Conservation (phyloP, 352 stramenopile genomes). For the Saprolegnia diclina region DNA sequence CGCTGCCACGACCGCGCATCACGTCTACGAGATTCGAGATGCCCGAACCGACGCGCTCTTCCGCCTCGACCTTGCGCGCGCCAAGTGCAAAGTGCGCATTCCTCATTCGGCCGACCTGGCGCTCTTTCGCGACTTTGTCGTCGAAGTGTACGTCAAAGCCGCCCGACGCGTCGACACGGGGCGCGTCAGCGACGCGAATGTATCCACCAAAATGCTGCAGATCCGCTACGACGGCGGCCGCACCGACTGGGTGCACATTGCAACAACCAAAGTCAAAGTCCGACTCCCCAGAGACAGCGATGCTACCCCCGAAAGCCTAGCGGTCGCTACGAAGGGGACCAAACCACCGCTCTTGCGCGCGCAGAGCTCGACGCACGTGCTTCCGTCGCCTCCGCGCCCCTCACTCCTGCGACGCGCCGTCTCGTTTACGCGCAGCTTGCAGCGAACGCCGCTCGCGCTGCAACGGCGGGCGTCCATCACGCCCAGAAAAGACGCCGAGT, state of each 20-base stretch:
- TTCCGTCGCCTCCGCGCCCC: not conserved
- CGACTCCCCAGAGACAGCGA: not conserved
- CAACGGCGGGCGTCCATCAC: not conserved
- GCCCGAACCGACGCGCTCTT: not conserved
- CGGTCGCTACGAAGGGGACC: too few species aligned
- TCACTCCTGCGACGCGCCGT: not conserved
- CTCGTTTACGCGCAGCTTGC: constrained; percentile 12
- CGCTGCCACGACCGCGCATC: not conserved
- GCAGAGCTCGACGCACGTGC: not conserved
- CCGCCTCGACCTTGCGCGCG: not conserved
- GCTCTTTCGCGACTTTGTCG: not conserved
- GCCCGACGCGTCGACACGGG: constrained; percentile 13
- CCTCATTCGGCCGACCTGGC: not conserved
- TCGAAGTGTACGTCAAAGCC: constrained; percentile 20
- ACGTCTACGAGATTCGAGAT: constrained; percentile 5
- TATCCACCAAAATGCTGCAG: constrained; percentile 7
- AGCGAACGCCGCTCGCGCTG: constrained; percentile 13
- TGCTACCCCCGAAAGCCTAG: too few species aligned
- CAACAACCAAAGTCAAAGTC: constrained; percentile 22
- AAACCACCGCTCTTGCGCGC: not conserved
- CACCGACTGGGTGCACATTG: constrained; percentile 10
- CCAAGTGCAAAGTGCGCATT: constrained; percentile 9
- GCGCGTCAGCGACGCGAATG: constrained; percentile 9
- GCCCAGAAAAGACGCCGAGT: not conserved
- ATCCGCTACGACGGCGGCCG: constrained; percentile 17